These are phyloP conservation scores for Sphagnum tenellum DNA, from an alignment of 225 moss, liverwort and hornwort genomes.

Conservation along the genomic window DNA sequence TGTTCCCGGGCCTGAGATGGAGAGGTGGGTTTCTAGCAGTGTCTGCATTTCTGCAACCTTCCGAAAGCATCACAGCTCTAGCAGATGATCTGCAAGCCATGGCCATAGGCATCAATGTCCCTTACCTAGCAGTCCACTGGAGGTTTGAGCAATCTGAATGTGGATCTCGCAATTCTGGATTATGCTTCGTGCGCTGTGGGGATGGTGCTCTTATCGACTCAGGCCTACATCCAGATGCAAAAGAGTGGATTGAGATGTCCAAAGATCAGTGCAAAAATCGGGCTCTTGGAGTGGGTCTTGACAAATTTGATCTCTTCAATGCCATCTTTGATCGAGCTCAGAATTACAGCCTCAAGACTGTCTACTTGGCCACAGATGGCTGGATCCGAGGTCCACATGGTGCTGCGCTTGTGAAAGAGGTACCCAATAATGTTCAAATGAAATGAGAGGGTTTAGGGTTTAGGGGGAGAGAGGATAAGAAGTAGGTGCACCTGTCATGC, in stretches of 20 bases:
- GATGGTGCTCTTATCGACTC: constrained; percentile 66
- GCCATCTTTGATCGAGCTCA: constrained; percentile 54
- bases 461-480: neutral
- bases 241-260: constrained; percentile 21
- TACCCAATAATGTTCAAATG: too few relatives aligned
- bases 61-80: constrained; percentile 20
- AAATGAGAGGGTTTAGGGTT: constrained; percentile 3
- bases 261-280: constrained; percentile 4
- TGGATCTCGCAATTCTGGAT: constrained; percentile 38
- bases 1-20: constrained; percentile 87
- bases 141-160: constrained; percentile 85
- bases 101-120: constrained; percentile 31
- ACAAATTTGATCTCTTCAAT: constrained; percentile 39
- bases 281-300: constrained; percentile 32
- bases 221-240: constrained; percentile 37
- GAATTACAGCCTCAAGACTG: constrained; percentile 14
- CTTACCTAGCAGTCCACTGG: constrained; percentile 77
- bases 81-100: constrained; percentile 33
- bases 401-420: constrained; percentile 36
- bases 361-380: constrained; percentile 79
- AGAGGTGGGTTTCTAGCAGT: constrained; percentile 52
- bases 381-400: constrained; percentile 60
- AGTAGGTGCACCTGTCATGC: neutral
- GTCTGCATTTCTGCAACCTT: constrained; percentile 55
- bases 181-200: constrained; percentile 74